These are phyloP conservation scores for Mucor velutinosus DNA, from an alignment of 371 early-diverging fungal genomes.

Conservation along the genomic window DNA sequence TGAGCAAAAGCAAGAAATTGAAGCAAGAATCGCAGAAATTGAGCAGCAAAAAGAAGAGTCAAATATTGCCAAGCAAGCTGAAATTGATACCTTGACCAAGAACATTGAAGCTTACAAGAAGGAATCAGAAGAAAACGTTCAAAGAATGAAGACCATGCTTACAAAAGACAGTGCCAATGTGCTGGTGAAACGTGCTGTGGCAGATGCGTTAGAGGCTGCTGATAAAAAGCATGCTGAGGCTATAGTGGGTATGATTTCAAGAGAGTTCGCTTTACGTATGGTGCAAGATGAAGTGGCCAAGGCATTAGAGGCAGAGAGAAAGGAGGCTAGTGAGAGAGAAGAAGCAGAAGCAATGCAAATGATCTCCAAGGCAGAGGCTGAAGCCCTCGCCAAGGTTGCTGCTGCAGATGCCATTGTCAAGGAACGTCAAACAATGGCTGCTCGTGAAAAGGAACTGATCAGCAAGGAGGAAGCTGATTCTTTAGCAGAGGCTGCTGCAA, in stretches of 20 bases:
- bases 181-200: conserved; percentile 20
- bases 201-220: conserved; percentile 9
- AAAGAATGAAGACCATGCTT: conserved; percentile 14
- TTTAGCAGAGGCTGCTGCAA: conserved; percentile 13
- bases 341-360: conserved; percentile 19
- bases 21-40: neutral
- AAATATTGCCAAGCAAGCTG: neutral
- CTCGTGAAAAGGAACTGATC: conserved; percentile 25
- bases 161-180: conserved; percentile 23
- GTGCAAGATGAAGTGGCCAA: conserved; percentile 15
- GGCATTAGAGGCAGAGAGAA: conserved; percentile 24
- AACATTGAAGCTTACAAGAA: conserved; percentile 18
- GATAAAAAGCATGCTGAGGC: conserved; percentile 17
- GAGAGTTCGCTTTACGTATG: conserved; percentile 13
- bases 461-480: conserved; percentile 25
- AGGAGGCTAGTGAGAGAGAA: conserved; percentile 17
- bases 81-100: conserved; percentile 5
- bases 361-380: conserved; percentile 32
- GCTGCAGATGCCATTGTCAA: conserved; percentile 34
- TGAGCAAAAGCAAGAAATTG: conserved; percentile 5
- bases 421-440: conserved; percentile 31
- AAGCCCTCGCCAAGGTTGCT: conserved; percentile 25
- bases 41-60: conserved; percentile 8
- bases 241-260: conserved; percentile 20
- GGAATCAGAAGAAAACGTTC: conserved; percentile 14